Base-by-base conservation (phyloP, 805 yeast species). In the Debaryomyces tyrocola region DNA sequence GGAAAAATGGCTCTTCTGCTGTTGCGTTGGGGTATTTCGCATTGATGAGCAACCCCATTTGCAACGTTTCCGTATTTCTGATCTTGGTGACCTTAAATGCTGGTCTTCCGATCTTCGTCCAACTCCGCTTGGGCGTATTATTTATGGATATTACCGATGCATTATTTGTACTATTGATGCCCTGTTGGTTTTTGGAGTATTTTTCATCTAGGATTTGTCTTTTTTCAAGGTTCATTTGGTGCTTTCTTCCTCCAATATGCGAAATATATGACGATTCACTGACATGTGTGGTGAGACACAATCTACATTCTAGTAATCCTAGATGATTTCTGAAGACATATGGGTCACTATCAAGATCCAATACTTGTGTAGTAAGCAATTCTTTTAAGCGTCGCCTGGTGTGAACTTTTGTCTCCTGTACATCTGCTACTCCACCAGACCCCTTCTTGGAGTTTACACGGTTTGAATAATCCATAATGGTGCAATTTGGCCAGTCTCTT, bases 391-490 rank as follows among this genome's bases (percentile, higher is more conserved):
- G 76, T 47, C 82, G 82, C 46, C 84, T 73, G 40, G 91, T 74
- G 38, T 85, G 85, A 4, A 82, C 79, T 56, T 87, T 87, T 6
- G 84, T 73, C 52, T 86, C 90, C 17, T 82, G 79, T 37, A 73
- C 69, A 4, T 87, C 87, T 0, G 96, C 97, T 15, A 90, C 74
- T 6, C 96, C 97, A 54, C 97, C 97, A 24, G 85, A 81, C 8
- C 97, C 97, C 62, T 88, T 83, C 66, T 90, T 90, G 6, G 96
- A 85, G 38, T 96, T 96, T 2, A 87, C 95, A 57, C 96, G 69
- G 55, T 87, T 87, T 51, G 89, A 91, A 60, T 88, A 88, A 63
- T 90, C 96, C 97, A 90, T 90, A 5, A 34, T 49, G 6, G 10
- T 24, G 27, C 27, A 24, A 24, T 9, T 24, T 33, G 12, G 34